Evolutionary conservation across 2,329 filamentous ascomycete species (phyloP).

Genomic region (Periconia macrospinosa): DNA sequence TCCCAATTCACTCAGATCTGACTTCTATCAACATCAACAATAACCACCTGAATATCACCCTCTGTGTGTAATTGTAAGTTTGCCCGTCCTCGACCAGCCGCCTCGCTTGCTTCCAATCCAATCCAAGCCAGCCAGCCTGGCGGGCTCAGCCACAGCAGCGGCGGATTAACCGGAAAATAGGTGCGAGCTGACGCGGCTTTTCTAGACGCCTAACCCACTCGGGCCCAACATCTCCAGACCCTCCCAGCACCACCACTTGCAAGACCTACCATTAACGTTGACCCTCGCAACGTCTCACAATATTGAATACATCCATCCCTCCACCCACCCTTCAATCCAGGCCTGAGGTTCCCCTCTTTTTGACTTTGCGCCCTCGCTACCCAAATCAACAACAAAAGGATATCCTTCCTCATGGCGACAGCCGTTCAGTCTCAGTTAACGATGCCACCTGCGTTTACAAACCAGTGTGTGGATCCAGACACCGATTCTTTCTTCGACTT

Average conservation of each 20-base stretch:
- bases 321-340: slow-evolving; percentile 8
- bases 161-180: slow-evolving; percentile 33
- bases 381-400: not conserved
- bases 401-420: slow-evolving; percentile 34
- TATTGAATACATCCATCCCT: not conserved
- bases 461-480: slow-evolving; percentile 45
- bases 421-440: slow-evolving; percentile 39
- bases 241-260: slow-evolving; percentile 21
- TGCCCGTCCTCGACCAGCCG: not conserved
- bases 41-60: not conserved
- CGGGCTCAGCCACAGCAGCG: slow-evolving; percentile 32
- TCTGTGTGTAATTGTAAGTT: not conserved
- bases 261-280: slow-evolving; percentile 11
- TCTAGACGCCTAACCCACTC: slow-evolving; percentile 27
- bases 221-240: slow-evolving; percentile 10
- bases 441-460: slow-evolving; percentile 38
- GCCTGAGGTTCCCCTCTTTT: slow-evolving; percentile 26
- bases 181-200: slow-evolving; percentile 42
- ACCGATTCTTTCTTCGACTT: slow-evolving; percentile 54
- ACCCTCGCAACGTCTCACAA: too few species aligned
- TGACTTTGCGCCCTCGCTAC: slow-evolving; percentile 9
- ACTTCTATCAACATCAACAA: not conserved
- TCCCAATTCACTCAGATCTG: not conserved
- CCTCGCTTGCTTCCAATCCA: too few species aligned
- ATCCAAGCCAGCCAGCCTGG: slow-evolving; percentile 2